Evolutionary conservation across 2,329 filamentous ascomycete species (phyloP).

Genomic region (Stenocarpella maydis): DNA sequence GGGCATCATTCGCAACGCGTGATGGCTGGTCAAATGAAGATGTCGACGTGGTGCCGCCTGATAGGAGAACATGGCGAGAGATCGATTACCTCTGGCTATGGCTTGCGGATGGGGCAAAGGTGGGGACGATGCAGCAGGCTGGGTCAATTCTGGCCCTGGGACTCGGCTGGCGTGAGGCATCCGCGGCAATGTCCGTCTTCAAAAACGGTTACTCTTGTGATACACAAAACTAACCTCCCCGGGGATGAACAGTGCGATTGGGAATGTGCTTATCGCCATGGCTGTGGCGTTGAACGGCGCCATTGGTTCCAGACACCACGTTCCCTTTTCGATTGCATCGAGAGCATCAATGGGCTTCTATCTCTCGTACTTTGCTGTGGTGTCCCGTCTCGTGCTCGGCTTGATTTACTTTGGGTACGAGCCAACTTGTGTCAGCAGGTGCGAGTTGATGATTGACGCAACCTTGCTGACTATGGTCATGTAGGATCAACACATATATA

Average conservation of each 20-base stretch:
- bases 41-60: constrained; percentile 35
- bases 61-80: constrained; percentile 35
- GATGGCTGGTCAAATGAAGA: constrained; percentile 37
- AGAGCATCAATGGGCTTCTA: constrained; percentile 52
- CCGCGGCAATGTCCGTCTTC: constrained; percentile 38
- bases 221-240: background rate
- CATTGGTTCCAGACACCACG: constrained; percentile 45
- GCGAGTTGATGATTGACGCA: background rate
- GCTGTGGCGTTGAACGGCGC: constrained; percentile 55
- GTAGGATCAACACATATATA: constrained; percentile 40
- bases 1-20: constrained; percentile 33
- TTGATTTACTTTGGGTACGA: constrained; percentile 50
- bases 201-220: background rate
- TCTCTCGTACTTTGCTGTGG: constrained; percentile 46
- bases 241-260: constrained; percentile 29
- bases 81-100: constrained; percentile 39
- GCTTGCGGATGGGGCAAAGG: constrained; percentile 39
- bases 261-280: constrained; percentile 53
- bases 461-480: background rate
- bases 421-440: too few species aligned
- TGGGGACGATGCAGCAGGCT: constrained; percentile 41
- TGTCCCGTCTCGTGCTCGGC: constrained; percentile 52
- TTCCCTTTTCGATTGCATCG: constrained; percentile 52
- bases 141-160: constrained; percentile 38
- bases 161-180: constrained; percentile 40